Conservation (phyloP, 1,284 basidiomycete genomes). For the Rhizoctonia solani region DNA sequence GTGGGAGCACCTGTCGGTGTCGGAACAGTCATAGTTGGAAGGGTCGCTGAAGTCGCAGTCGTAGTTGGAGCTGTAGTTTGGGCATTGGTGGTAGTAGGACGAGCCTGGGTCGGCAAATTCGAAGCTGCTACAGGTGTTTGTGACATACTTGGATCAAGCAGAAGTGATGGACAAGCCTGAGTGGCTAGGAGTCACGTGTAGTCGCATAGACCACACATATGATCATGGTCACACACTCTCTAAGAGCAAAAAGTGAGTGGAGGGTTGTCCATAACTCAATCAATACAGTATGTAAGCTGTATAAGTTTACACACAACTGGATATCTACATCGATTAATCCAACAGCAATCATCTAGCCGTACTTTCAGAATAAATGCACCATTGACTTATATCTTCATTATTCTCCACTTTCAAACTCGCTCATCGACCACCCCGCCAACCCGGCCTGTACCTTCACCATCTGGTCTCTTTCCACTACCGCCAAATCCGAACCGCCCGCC, state of each 20-base stretch:
- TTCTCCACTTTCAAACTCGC: neutral
- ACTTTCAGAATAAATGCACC: neutral
- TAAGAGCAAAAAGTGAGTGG: no score
- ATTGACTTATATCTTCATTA: neutral
- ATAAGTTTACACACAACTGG: no score
- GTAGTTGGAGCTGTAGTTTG: no score
- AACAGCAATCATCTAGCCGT: neutral
- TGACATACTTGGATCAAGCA: neutral
- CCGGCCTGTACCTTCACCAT: conserved; percentile 69
- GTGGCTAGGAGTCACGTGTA: neutral
- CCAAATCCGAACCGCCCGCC: conserved; percentile 51
- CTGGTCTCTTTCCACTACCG: conserved; percentile 55
- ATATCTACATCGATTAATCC: neutral
- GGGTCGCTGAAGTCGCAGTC: neutral
- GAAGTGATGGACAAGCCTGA: neutral
- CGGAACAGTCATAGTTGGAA: neutral
- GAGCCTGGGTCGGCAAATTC: neutral
- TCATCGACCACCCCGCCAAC: conserved; percentile 41
- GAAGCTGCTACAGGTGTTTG: neutral
- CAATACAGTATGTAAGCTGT: no score
- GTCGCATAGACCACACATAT: neutral
- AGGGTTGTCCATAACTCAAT: no score
- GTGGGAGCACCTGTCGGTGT: neutral
- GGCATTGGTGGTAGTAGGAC: neutral
- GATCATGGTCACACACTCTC: no score